phyloP scores from a whole-genome alignment of 2,329 filamentous ascomycete genomes.

The Mollisiaceae sp. region DNA sequence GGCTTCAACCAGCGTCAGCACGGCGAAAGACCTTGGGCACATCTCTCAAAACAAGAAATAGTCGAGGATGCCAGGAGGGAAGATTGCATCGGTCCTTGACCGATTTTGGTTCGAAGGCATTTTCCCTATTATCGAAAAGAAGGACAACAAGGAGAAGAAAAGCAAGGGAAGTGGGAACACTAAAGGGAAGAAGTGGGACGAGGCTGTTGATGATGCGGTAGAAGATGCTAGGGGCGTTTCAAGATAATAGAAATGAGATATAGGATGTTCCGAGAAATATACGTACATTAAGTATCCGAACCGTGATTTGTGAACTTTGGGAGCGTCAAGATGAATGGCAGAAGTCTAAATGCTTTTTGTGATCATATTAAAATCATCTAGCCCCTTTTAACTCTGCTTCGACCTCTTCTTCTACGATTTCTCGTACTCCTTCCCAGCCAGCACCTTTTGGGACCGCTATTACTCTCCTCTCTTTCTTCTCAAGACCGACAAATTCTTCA shows the following conservation, averaged over 20 bases:
- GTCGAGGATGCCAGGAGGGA: not conserved
- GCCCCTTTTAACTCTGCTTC: conserved; percentile 60
- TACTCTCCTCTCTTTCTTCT: conserved; percentile 76
- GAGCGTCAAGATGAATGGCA: not conserved
- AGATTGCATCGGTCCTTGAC: not conserved
- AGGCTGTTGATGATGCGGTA: not conserved
- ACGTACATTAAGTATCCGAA: not conserved
- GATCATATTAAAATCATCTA: conserved; percentile 48
- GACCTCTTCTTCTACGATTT: conserved; percentile 77
- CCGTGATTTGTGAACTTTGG: not conserved
- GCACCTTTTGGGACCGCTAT: conserved; percentile 66
- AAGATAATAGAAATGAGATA: not conserved
- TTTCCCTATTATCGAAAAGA: not conserved
- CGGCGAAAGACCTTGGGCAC: not conserved
- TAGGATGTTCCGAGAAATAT: not conserved
- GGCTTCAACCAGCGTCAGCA: not conserved
- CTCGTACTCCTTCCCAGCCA: conserved; percentile 76
- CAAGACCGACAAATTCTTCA: conserved; percentile 78
- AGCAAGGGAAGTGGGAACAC: not conserved
- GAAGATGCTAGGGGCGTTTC: not conserved
- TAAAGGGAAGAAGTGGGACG: not conserved
- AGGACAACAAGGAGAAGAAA: not conserved
- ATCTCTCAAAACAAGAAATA: not conserved
- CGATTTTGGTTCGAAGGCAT: not conserved
- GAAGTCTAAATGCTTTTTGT: conserved; percentile 16